A percentile compares a stretch with the other conserved stretches of the same genome.
Evolutionary conservation across 176 grass and related monocot species (phyloP).

Genomic region (Oryza australiensis): DNA sequence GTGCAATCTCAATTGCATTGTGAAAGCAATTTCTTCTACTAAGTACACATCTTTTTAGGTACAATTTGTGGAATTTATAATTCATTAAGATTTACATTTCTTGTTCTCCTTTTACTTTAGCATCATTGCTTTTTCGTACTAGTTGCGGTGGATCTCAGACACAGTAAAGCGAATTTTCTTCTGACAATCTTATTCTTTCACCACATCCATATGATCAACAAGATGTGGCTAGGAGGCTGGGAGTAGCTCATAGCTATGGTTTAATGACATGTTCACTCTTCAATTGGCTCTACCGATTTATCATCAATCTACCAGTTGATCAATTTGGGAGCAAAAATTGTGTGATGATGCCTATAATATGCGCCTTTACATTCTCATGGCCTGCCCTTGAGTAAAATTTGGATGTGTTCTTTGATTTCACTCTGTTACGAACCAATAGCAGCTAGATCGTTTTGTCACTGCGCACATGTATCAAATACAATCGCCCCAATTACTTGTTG

Average conservation of each 20-base stretch:
- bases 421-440: not conserved
- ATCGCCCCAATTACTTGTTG: not conserved
- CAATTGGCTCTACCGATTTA: not conserved
- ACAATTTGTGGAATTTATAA: not conserved
- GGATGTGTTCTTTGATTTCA: not conserved
- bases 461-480: not conserved
- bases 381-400: not conserved
- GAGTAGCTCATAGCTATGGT: not conserved
- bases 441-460: not conserved
- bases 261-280: not conserved
- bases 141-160: not conserved
- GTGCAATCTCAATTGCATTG: not conserved
- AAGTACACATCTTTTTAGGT: not conserved
- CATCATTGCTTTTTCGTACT: not conserved
- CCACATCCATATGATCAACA: not conserved
- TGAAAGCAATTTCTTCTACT: not conserved
- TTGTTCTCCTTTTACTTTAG: not conserved
- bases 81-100: not conserved
- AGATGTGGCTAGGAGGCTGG: not conserved
- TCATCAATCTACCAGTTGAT: not conserved
- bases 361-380: too few relatives aligned
- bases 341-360: too few relatives aligned
- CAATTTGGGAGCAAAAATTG: not conserved
- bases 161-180: not conserved
- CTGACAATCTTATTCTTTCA: not conserved